Conservation (phyloP, 768 basidiomycete genomes). For the Leucogyrophana mollusca region DNA sequence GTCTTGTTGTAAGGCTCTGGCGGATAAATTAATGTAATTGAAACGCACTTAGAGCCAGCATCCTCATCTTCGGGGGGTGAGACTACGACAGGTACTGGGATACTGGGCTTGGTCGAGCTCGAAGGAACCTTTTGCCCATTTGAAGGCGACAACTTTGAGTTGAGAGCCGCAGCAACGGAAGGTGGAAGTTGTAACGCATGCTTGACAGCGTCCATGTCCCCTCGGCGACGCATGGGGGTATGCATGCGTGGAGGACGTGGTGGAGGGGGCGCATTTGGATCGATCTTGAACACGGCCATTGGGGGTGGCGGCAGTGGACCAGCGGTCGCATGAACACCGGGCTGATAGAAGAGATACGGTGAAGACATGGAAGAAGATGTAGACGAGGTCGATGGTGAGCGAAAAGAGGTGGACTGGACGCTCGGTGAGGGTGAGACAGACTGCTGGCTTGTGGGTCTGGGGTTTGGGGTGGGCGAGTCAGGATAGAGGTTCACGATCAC, state of each 20-base stretch:
- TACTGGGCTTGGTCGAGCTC: slow-evolving; percentile 22
- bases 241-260: slow-evolving; percentile 64
- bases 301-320: slow-evolving; percentile 75
- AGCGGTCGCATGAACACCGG: slow-evolving; percentile 68
- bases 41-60: slow-evolving; percentile 19
- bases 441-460: slow-evolving; percentile 22
- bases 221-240: slow-evolving; percentile 48
- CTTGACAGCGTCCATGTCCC: slow-evolving; percentile 57
- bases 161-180: slow-evolving; percentile 47
- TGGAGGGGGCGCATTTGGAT: slow-evolving; percentile 46
- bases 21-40: too few species aligned
- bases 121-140: slow-evolving; percentile 21
- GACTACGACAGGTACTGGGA: background rate
- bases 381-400: slow-evolving; percentile 23
- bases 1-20: too few species aligned
- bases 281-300: slow-evolving; percentile 49
- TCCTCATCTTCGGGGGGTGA: slow-evolving; percentile 7
- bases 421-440: slow-evolving; percentile 24
- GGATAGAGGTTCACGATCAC: slow-evolving; percentile 51
- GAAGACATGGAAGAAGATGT: slow-evolving; percentile 17
- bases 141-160: slow-evolving; percentile 16
- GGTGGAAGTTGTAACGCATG: slow-evolving; percentile 59
- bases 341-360: slow-evolving; percentile 59
- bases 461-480: slow-evolving; percentile 27
- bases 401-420: slow-evolving; percentile 24